A percentile compares a stretch with the other conserved stretches of the same genome.
These are phyloP conservation scores for Thuidium tamariscinum DNA, from an alignment of 225 moss, liverwort and hornwort genomes.

Conservation along the genomic window DNA sequence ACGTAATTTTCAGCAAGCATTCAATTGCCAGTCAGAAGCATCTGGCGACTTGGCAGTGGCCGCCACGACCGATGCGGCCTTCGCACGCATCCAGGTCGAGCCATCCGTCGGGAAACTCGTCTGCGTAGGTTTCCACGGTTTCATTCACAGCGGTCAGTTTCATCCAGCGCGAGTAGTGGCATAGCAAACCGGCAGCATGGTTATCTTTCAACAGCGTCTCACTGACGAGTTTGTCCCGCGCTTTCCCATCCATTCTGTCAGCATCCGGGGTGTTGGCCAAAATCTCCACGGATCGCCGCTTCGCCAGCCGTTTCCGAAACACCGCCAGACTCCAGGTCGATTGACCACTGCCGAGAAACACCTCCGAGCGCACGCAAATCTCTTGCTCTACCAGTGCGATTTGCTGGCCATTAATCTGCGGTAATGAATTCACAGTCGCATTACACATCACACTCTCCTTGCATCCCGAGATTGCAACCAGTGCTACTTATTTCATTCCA, in stretches of 20 bases:
- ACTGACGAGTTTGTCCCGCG: neutral
- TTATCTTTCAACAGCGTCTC: conserved; percentile 7
- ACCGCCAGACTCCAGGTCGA: conserved; percentile 64
- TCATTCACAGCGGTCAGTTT: neutral
- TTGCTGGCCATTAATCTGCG: conserved; percentile 9
- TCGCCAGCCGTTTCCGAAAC: conserved; percentile 22
- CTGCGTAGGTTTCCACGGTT: conserved; percentile 23
- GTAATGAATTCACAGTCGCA: neutral
- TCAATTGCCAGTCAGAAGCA: conserved; percentile 6
- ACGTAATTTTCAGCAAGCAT: neutral
- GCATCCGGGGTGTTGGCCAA: neutral
- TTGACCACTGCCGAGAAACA: conserved; percentile 55
- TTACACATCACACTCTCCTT: neutral
- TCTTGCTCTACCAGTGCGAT: conserved; percentile 15
- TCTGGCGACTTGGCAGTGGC: conserved; percentile 22
- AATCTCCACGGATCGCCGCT: neutral
- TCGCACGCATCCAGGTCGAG: conserved; percentile 31
- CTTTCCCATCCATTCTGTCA: neutral
- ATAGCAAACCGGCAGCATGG: conserved; percentile 16
- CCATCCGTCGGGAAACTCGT: conserved; percentile 27
- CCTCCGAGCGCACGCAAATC: conserved; percentile 21
- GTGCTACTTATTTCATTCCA: neutral
- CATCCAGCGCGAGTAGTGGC: neutral
- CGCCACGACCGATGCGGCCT: conserved; percentile 15
- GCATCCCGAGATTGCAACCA: neutral